Base-by-base conservation (phyloP, 2,329 filamentous ascomycete species). In the Blastomyces silverae region DNA sequence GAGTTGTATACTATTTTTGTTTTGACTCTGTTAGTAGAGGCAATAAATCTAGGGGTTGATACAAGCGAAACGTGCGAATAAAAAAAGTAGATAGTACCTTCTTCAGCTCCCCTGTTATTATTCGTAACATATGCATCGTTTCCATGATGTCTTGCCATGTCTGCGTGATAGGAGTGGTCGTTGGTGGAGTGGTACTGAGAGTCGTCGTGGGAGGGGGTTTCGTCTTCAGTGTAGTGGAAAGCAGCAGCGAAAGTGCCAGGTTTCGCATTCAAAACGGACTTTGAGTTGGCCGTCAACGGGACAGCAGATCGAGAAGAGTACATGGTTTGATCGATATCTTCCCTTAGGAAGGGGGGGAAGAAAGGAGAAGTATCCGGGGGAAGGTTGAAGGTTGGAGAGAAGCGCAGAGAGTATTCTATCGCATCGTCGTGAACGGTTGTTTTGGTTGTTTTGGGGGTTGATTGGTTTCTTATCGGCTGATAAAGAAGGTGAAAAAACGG, bases 221-320 rank as follows among this genome's bases (percentile, higher is more conserved):
- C 74, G 66, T 77, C 74, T 67, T 78, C 76, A 66, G 75, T 75
- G 71, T 77, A 80, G 65, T 80, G 77, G 67, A 80, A 76, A 67
- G 73, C 70, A 39, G 79, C 73, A 67, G 75, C 72, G 70, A 79
- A 74, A 37, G 75, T 70, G 62, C 72, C 72, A 48, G 72, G 70
- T 68, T 78, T 78, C 65, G 72, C 71, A 68, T 72, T 71, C 69
- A 76, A 69, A 61, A 70, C 68, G 67, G 74, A 72, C 69, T 70
- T 69, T 52, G 71, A 70, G 65, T 76, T 71, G 69, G 73, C 70
- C 62, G 71, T 70, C 70, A 75, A 67, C 67, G 70, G 70, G 69
- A 77, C 72, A 69, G 70, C 69, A 66, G 71, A 67, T 64, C 72
- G 71, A 65, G 70, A 70, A 57, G 74, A 73, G 68, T 72, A 76